Evolutionary conservation across 495 filamentous ascomycete species (phyloP), one percentile per base, ranked within the genome.

Genomic region (Elaphomyces granulatus): DNA sequence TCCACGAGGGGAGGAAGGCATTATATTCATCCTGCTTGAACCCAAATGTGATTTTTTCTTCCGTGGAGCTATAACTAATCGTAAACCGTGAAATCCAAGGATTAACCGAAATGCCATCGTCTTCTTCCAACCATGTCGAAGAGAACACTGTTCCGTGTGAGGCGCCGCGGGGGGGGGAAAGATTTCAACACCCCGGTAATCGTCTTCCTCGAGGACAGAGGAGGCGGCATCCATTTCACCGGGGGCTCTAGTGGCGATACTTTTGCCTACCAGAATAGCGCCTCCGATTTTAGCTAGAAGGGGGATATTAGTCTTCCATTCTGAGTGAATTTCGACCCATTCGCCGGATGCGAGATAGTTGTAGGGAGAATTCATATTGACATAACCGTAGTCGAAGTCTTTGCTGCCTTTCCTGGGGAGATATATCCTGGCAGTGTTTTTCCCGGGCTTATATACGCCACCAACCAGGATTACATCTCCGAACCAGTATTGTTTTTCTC

Each of bases 401-500:
- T 44, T 41, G 9, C 47, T 53, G 1, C 45, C 45, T 46, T 64
- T 69, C 3, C 62, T 55, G 1, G 78, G 78, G 0, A 82, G 68
- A 42, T 82, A 82, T 15, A 82, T 53, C 15, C 62, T 64, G 3
- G 70, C 70, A 17, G 47, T 59, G 17, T 48, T 62, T 15, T 64
- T 53, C 8, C 70, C 75, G 1, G 73, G 59, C 48, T 77, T 64
- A 50, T 78, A 80, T 4, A 82, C 75, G 14, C 78, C 76, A 3
- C 72, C 73, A 16, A 82, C 63, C 3, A 82, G 61, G 4, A 82
- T 54, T n/a, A 65, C 63, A 46, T 79, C 72, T 9, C 78, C 77
- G 41, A 82, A 70, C 78, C 78, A 82, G 59, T 75, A 82, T 47
- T 82, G 76, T 19, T 70, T 68, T 28, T 81, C 78, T 10, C 76